Conservation (phyloP, 345 rosid genomes). For the Camelina sativa region DNA sequence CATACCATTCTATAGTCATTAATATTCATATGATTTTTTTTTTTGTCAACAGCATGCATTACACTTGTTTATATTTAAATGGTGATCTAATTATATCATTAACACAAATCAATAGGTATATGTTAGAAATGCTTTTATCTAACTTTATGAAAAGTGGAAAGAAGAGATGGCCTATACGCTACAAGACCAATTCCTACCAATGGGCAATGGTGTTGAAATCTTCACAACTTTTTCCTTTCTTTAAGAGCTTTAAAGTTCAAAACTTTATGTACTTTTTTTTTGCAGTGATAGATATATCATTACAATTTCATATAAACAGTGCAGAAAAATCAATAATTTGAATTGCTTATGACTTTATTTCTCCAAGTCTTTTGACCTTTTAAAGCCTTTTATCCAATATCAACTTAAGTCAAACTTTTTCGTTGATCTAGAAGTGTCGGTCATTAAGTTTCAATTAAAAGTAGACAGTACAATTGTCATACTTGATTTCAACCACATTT, state of each 20-base stretch:
- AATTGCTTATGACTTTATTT: slow-evolving; percentile 25
- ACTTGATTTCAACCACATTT: background rate
- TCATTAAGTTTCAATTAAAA: background rate
- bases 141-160: background rate
- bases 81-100: background rate
- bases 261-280: slow-evolving; percentile 19
- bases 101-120: background rate
- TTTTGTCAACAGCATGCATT: no score
- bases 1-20: no score
- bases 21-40: no score
- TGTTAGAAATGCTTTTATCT: background rate
- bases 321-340: slow-evolving; percentile 38
- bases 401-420: slow-evolving; percentile 40
- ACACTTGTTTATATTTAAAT: no score
- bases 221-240: slow-evolving; percentile 4
- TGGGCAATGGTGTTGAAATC: slow-evolving; percentile 26
- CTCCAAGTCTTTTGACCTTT: slow-evolving; percentile 45
- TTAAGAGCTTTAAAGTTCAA: slow-evolving; percentile 19
- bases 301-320: slow-evolving; percentile 1
- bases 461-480: background rate
- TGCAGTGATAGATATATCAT: background rate
- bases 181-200: slow-evolving; percentile 34
- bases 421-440: slow-evolving; percentile 31
- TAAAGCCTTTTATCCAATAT: background rate
- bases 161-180: slow-evolving; percentile 23